Evolutionary conservation across 768 basidiomycete species (phyloP).

Genomic region (Lactarius indigo): DNA sequence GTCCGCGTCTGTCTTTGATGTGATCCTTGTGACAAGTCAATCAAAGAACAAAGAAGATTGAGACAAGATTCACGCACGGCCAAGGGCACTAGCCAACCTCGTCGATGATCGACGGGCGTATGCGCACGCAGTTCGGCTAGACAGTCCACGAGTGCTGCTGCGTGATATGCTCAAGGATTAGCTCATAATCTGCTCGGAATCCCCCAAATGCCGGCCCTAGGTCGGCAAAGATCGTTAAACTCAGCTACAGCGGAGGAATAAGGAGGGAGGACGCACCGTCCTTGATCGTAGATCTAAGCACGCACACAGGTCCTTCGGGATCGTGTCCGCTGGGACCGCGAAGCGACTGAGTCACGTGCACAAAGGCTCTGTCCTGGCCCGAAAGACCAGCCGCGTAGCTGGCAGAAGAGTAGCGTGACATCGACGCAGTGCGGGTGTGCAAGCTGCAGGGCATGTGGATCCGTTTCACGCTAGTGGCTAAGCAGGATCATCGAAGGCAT

Average conservation of each 20-base stretch:
- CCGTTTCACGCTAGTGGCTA: not conserved
- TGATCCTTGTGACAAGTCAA: slow-evolving; percentile 48
- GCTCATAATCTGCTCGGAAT: no score
- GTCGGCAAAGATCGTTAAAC: not conserved
- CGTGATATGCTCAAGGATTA: no score
- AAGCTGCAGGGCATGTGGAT: no score
- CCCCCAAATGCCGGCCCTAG: no score
- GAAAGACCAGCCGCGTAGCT: not conserved
- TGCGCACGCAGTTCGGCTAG: no score
- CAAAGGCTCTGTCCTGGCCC: not conserved
- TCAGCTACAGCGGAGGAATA: not conserved
- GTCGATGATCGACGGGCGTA: slow-evolving; percentile 25
- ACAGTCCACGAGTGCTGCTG: no score
- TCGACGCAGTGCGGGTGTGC: no score
- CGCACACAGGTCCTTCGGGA: not conserved
- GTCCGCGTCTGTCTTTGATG: slow-evolving; percentile 40
- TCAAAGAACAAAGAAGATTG: not conserved
- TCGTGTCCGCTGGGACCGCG: not conserved
- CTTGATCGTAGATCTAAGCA: not conserved
- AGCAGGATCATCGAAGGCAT: not conserved
- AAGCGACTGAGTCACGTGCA: not conserved
- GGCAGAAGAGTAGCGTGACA: not conserved
- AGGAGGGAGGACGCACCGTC: not conserved
- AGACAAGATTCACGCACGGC: slow-evolving; percentile 54
- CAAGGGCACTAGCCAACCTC: slow-evolving; percentile 68